Evolutionary conservation across 2,329 filamentous ascomycete genomes (phyloP), one percentile per base, ranked within the genome.

Genomic region (Colletotrichum sp.): DNA sequence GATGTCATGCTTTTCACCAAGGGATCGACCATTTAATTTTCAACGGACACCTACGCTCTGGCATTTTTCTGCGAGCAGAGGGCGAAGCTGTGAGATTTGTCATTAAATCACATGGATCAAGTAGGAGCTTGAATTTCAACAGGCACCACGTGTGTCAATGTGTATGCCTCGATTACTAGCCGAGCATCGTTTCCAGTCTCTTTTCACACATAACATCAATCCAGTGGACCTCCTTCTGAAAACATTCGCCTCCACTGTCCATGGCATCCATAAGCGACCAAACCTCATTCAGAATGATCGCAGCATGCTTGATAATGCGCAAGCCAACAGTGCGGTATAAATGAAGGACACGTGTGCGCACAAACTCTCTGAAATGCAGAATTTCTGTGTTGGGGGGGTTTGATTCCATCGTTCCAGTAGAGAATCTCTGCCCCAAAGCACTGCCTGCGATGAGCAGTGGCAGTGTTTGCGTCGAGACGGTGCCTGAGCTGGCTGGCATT

Each of bases 371-470:
- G 0, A 24, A 28, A 0, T 18, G 15, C 12, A 4, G 2, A 16
- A 58, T 1, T 0, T 58, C 55, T 9, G 3, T 16, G 24, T 26
- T 6, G 4, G 6, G 1, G 5, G 0, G 1, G 6, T 18, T 24
- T 2, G 24, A 28, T 0, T 28, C 24, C 24, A 26, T 58, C 4
- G 24, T 1, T 28, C 1, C 13, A 16, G 24, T 4, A 4, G 55
- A 0, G 15, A 16, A 3, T 0, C 0, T 13, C 2, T 58, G 55
- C 13, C 55, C 16, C 26, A 58, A 58, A 10, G 55, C 55, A 28
- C 55, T 58, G 21, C 55, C 55, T 18, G 55, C 55, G 26, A 58
- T 58, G 16, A 58, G 55, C 0, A 58, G 6, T 8, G 55, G 24
- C 55, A 58, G 26, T 9, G 26, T 26, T 10, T 58, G 55, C 55